These are phyloP conservation scores for Hypoxylon sp. DNA, from an alignment of 2,329 filamentous ascomycete species.

Conservation along the genomic window DNA sequence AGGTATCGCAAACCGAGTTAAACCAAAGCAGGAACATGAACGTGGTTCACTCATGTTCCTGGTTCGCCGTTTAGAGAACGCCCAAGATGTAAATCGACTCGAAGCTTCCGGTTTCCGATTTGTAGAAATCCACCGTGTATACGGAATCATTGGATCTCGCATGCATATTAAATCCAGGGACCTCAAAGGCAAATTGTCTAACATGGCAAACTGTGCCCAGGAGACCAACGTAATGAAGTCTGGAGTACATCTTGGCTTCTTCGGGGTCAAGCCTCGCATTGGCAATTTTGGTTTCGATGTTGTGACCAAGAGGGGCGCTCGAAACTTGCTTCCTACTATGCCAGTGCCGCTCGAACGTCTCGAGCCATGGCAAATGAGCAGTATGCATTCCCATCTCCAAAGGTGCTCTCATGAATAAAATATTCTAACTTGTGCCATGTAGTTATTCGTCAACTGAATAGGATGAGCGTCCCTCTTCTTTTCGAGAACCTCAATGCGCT, in stretches of 20 bases:
- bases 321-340: slow-evolving; percentile 68
- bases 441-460: slow-evolving; percentile 60
- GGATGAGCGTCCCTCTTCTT: slow-evolving; percentile 52
- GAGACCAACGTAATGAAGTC: slow-evolving; percentile 57
- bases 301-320: slow-evolving; percentile 63
- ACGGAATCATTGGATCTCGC: slow-evolving; percentile 71
- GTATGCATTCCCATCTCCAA: slow-evolving; percentile 21
- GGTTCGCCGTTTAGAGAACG: slow-evolving; percentile 67
- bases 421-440: slow-evolving; percentile 9
- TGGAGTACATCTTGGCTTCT: slow-evolving; percentile 66
- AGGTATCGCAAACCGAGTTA: slow-evolving; percentile 47
- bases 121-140: slow-evolving; percentile 72
- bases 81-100: slow-evolving; percentile 69
- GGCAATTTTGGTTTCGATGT: slow-evolving; percentile 68
- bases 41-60: slow-evolving; percentile 84
- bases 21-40: slow-evolving; percentile 56
- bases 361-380: slow-evolving; percentile 62
- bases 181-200: slow-evolving; percentile 67
- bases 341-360: slow-evolving; percentile 62
- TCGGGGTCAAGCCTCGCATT: slow-evolving; percentile 62
- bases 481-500: slow-evolving; percentile 51
- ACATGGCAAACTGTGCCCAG: slow-evolving; percentile 69
- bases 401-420: too few species aligned
- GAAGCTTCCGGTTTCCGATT: slow-evolving; percentile 82
- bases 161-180: slow-evolving; percentile 75